Percentiles rank a stretch among this genome's conserved stretches.
phyloP scores from a whole-genome alignment of 2,329 filamentous ascomycete species.

The Aspergillus pseudotamarii region DNA sequence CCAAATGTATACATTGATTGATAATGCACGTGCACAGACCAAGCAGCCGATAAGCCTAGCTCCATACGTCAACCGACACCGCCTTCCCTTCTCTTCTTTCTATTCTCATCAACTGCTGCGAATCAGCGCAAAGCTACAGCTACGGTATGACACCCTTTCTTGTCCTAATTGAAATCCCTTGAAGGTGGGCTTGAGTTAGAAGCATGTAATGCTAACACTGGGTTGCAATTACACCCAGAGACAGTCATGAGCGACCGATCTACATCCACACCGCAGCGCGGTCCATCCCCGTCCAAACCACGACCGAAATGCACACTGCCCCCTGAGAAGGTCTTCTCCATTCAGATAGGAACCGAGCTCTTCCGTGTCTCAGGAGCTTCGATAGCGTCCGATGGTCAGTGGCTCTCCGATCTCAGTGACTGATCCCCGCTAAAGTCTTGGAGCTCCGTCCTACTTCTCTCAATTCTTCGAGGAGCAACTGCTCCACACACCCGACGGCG shows the following conservation, averaged over 20 bases:
- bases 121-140: background rate
- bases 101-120: background rate
- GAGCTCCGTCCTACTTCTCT: constrained; percentile 95
- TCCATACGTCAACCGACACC: background rate
- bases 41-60: background rate
- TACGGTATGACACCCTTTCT: background rate
- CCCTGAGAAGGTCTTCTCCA: constrained; percentile 66
- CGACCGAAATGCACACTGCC: constrained; percentile 44
- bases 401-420: background rate
- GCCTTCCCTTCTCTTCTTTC: background rate
- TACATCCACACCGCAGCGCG: background rate
- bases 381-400: constrained; percentile 71
- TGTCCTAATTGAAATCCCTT: background rate
- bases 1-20: background rate
- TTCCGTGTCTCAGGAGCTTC: constrained; percentile 71
- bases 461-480: constrained; percentile 89
- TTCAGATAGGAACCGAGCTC: constrained; percentile 70
- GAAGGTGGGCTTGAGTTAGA: no score
- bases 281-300: background rate
- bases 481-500: constrained; percentile 60
- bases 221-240: background rate
- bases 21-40: background rate
- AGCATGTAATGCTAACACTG: background rate
- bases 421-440: constrained; percentile 50
- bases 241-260: constrained; percentile 1